A percentile compares a stretch with the other conserved stretches of the same genome.
Evolutionary conservation across 2,329 filamentous ascomycete genomes (phyloP).

Genomic region (Rutstroemia sydowiana): DNA sequence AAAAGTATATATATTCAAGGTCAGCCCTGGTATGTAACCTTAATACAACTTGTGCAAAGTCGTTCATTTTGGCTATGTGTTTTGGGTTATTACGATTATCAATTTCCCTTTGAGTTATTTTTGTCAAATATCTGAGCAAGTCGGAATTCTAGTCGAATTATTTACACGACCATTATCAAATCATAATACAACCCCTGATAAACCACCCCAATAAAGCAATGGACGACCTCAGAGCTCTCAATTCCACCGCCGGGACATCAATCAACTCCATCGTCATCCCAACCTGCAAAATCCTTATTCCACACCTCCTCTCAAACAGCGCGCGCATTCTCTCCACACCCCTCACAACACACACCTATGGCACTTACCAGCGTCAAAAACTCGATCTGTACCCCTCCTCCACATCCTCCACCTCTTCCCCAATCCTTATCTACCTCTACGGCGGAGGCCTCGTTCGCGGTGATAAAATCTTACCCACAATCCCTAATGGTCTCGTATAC

Average conservation of each 20-base stretch:
- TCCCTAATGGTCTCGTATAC: constrained; percentile 22
- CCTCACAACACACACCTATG: constrained; percentile 19
- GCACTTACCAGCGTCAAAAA: constrained; percentile 25
- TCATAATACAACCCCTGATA: neutral
- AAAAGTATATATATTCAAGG: too few species aligned
- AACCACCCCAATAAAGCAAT: constrained; percentile 8
- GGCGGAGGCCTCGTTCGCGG: constrained; percentile 26
- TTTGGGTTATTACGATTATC: neutral
- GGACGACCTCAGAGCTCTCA: constrained; percentile 19
- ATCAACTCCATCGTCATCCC: constrained; percentile 18
- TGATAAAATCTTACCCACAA: constrained; percentile 18
- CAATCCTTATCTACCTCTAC: constrained; percentile 27
- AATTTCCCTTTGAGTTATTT: neutral
- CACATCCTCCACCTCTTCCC: constrained; percentile 2
- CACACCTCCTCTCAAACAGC: constrained; percentile 20
- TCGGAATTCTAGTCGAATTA: neutral
- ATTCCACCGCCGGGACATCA: constrained; percentile 13
- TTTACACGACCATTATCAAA: neutral
- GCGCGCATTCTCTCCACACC: constrained; percentile 20
- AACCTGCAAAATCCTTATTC: constrained; percentile 23
- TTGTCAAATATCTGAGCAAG: neutral
- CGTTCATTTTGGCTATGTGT: too few species aligned
- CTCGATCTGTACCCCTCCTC: constrained; percentile 24
- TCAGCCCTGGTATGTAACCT: too few species aligned
- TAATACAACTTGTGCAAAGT: too few species aligned